Conservation (phyloP, 192 early-diverging fungal genomes). For the Backusella australiensis region DNA sequence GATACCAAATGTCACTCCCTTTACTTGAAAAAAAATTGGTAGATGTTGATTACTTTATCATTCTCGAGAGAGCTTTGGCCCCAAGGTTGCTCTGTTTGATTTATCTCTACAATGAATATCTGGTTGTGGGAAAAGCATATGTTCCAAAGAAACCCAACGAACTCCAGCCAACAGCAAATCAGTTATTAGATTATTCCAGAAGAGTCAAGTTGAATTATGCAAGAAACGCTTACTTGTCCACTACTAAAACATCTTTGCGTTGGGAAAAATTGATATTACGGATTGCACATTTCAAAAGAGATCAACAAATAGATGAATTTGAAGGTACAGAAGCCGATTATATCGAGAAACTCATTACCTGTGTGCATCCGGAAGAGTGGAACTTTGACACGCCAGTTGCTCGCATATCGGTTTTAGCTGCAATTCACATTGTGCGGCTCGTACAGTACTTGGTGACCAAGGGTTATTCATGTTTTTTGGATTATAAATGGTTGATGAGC, state of each 20-base stretch:
- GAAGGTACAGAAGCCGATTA: background rate
- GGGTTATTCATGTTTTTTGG: background rate
- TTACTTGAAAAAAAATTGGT: slow-evolving; percentile 12
- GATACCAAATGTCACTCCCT: background rate
- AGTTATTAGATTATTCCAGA: background rate
- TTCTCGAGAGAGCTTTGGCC: background rate
- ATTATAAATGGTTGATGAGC: slow-evolving; percentile 1
- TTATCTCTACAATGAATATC: slow-evolving; percentile 13
- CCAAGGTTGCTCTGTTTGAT: background rate
- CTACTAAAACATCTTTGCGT: background rate
- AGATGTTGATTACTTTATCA: background rate
- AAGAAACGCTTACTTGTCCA: background rate
- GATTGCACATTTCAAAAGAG: background rate
- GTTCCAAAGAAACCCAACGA: background rate
- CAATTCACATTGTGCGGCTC: background rate
- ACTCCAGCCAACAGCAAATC: background rate
- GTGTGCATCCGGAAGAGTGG: background rate
- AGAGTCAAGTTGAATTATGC: background rate
- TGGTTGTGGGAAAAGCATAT: background rate
- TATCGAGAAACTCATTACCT: background rate
- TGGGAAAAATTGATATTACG: background rate
- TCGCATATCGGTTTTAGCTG: background rate
- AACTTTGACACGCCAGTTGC: background rate
- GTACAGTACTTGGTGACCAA: background rate
- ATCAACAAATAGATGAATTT: background rate